These are phyloP conservation scores for Coemansia sp. DNA, from an alignment of 192 early-diverging fungal genomes.

Conservation along the genomic window DNA sequence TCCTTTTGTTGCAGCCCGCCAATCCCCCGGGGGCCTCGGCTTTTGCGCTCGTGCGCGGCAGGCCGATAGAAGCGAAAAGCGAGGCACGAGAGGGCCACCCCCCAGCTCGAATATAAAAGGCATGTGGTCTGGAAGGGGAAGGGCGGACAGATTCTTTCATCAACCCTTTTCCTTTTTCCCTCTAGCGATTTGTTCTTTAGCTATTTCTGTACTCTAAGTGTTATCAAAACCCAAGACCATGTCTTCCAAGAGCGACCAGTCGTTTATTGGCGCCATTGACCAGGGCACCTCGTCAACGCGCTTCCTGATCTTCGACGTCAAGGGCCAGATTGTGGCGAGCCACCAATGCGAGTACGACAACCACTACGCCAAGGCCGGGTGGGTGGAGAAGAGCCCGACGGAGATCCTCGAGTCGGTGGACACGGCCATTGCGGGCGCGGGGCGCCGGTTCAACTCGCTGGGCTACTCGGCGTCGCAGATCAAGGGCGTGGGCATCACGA, in stretches of 20 bases:
- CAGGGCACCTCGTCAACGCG: slow-evolving; percentile 91
- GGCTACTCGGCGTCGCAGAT: slow-evolving; percentile 59
- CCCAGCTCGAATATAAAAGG: not conserved
- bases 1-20: too few relatives aligned
- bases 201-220: not conserved
- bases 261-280: slow-evolving; percentile 82
- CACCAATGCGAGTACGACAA: slow-evolving; percentile 84
- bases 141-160: too few relatives aligned
- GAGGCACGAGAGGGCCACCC: too few relatives aligned
- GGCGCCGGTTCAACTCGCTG: slow-evolving; percentile 60
- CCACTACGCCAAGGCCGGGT: slow-evolving; percentile 73
- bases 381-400: slow-evolving; percentile 87
- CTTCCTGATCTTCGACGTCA: slow-evolving; percentile 85
- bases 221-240: slow-evolving; percentile 4
- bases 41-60: not conserved
- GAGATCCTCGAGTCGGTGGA: slow-evolving; percentile 69
- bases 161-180: not conserved
- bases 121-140: not conserved
- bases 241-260: slow-evolving; percentile 34
- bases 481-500: slow-evolving; percentile 84
- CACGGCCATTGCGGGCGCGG: slow-evolving; percentile 65
- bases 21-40: not conserved
- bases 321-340: slow-evolving; percentile 65
- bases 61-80: not conserved
- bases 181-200: not conserved